phyloP scores from a whole-genome alignment of 192 early-diverging fungal species.

The Mortierella claussenii region DNA sequence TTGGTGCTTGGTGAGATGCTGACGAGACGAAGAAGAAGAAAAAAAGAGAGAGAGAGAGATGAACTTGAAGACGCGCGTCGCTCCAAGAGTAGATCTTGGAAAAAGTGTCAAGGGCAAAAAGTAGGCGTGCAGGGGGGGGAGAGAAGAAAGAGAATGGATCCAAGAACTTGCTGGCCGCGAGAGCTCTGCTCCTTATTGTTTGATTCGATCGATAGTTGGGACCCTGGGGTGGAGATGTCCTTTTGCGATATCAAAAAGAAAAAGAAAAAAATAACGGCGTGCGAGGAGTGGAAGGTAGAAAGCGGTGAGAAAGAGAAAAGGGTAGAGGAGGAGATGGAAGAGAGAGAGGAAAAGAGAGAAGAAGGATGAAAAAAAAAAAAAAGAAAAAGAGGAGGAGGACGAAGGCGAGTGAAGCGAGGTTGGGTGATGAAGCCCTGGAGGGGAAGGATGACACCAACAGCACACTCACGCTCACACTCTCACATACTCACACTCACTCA shows the following conservation, averaged over 20 bases:
- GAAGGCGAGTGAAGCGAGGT: not conserved
- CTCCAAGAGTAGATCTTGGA: not conserved
- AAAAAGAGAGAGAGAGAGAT: not conserved
- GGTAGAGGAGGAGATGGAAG: not conserved
- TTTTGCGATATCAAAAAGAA: not conserved
- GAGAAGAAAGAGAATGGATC: not conserved
- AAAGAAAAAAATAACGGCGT: not conserved
- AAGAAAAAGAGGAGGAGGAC: not conserved
- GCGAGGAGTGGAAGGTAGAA: not conserved
- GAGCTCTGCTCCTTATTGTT: not conserved
- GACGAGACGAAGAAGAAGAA: constrained; percentile 1
- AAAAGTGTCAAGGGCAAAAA: not conserved
- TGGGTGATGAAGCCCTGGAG: not conserved
- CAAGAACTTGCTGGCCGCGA: not conserved
- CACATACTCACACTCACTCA: not conserved
- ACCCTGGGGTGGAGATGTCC: no score
- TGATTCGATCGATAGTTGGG: no score
- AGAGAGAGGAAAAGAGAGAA: not conserved
- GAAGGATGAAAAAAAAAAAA: not conserved
- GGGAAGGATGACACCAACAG: no score
- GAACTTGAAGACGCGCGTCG: no score
- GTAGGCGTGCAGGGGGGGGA: not conserved
- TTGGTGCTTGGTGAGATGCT: not conserved
- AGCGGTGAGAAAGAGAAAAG: no score
- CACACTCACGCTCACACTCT: no score